Percentiles rank a stretch among this genome's conserved stretches.
Conservation (phyloP, 371 early-diverging fungal genomes). For the Circinella minor region DNA sequence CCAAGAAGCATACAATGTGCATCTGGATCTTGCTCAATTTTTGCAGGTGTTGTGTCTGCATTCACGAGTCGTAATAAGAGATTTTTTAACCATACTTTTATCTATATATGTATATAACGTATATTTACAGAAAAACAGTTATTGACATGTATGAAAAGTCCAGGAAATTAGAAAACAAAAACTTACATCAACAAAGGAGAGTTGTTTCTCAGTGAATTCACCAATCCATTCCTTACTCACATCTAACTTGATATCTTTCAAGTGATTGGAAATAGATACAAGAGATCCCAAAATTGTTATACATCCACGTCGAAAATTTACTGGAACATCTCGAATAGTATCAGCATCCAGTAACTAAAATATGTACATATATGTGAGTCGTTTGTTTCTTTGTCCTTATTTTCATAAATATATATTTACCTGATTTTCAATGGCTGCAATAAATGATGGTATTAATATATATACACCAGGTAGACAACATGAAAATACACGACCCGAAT, state of each 20-base stretch:
- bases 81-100: slow-evolving; percentile 56
- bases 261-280: slow-evolving; percentile 43
- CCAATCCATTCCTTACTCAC: slow-evolving; percentile 26
- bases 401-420: slow-evolving; percentile 23
- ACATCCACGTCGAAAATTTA: slow-evolving; percentile 40
- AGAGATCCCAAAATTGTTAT: slow-evolving; percentile 49
- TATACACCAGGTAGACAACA: slow-evolving; percentile 68
- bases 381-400: neutral
- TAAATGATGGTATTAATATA: slow-evolving; percentile 69
- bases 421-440: slow-evolving; percentile 63
- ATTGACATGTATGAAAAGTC: neutral
- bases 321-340: slow-evolving; percentile 24
- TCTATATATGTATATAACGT: slow-evolving; percentile 1
- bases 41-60: slow-evolving; percentile 30
- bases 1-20: slow-evolving; percentile 64
- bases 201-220: slow-evolving; percentile 17
- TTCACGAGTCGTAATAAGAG: slow-evolving; percentile 48
- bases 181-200: slow-evolving; percentile 36
- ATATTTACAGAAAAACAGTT: too few species aligned
- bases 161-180: neutral
- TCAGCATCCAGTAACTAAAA: slow-evolving; percentile 35
- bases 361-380: neutral
- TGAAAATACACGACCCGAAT: slow-evolving; percentile 68
- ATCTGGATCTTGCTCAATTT: slow-evolving; percentile 45
- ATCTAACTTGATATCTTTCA: slow-evolving; percentile 33